Evolutionary conservation across 2,329 filamentous ascomycete genomes (phyloP).

Genomic region (Colletotrichum lini): DNA sequence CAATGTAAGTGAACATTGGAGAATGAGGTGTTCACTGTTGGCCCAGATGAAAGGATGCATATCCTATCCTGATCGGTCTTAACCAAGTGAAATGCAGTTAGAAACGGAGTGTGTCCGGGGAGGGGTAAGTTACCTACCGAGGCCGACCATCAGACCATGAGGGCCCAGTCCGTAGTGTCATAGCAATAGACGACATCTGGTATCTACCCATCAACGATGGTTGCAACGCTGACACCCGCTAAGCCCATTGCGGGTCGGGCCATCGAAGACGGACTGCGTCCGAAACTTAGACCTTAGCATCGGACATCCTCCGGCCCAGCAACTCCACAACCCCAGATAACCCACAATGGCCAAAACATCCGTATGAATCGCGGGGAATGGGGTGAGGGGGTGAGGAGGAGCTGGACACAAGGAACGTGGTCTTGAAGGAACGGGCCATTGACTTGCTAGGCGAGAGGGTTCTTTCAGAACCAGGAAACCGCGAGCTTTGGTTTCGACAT

Average conservation of each 20-base stretch:
- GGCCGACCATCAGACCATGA: neutral
- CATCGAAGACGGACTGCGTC: neutral
- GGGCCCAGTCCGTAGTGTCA: neutral
- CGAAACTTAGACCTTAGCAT: neutral
- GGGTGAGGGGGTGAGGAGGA: neutral
- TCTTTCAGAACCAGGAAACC: neutral
- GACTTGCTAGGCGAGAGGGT: neutral
- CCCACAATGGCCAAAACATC: slow-evolving; percentile 3
- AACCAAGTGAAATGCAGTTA: neutral
- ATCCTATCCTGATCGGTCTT: too few species aligned
- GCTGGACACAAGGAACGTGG: neutral
- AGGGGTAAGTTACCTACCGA: neutral
- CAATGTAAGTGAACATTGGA: neutral
- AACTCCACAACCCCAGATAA: slow-evolving; percentile 23
- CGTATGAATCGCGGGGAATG: neutral
- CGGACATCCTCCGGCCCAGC: neutral
- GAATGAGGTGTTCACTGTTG: neutral
- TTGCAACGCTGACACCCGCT: neutral
- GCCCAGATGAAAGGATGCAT: neutral
- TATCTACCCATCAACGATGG: neutral
- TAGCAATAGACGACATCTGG: neutral
- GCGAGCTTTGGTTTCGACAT: neutral
- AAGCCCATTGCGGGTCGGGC: neutral
- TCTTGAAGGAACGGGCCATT: neutral
- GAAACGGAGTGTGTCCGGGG: neutral